Percentiles rank a stretch among this genome's conserved stretches.
These are phyloP conservation scores for Tremellales sp. DNA, from an alignment of 1,284 basidiomycete species.

Conservation along the genomic window DNA sequence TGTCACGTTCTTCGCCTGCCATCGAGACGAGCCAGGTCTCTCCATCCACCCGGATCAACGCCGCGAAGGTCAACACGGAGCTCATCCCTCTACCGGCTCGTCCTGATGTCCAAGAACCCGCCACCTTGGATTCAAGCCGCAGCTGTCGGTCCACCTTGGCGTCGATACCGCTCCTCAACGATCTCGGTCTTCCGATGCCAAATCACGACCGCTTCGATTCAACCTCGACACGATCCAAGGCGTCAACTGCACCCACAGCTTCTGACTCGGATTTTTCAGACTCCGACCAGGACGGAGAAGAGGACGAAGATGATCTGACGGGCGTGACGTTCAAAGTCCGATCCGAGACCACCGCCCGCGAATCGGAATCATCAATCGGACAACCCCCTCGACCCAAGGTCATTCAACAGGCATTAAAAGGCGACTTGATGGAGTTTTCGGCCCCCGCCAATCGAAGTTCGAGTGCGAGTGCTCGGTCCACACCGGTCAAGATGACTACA, in stretches of 20 bases:
- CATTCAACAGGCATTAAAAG: background rate
- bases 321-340: conserved; percentile 10
- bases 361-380: background rate
- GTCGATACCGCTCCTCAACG: background rate
- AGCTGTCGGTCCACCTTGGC: conserved; percentile 3
- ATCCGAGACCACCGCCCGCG: background rate
- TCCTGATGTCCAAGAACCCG: background rate
- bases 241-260: conserved; percentile 3
- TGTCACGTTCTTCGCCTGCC: conserved; percentile 24
- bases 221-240: background rate
- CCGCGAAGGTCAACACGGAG: conserved; percentile 3
- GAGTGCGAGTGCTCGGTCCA: background rate
- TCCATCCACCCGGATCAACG: background rate
- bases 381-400: background rate
- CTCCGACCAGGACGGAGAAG: conserved; percentile 1
- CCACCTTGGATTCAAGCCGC: conserved; percentile 4
- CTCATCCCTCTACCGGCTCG: conserved; percentile 2
- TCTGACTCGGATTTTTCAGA: conserved; percentile 3
- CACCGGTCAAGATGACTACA: too few species aligned
- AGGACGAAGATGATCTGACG: conserved; percentile 6
- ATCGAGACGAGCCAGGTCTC: conserved; percentile 9
- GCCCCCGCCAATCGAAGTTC: too few species aligned
- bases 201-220: too few species aligned
- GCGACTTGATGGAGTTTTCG: background rate
- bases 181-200: too few species aligned